Conservation (phyloP, 257 asterid genomes). For the Leonotis leonurus region DNA sequence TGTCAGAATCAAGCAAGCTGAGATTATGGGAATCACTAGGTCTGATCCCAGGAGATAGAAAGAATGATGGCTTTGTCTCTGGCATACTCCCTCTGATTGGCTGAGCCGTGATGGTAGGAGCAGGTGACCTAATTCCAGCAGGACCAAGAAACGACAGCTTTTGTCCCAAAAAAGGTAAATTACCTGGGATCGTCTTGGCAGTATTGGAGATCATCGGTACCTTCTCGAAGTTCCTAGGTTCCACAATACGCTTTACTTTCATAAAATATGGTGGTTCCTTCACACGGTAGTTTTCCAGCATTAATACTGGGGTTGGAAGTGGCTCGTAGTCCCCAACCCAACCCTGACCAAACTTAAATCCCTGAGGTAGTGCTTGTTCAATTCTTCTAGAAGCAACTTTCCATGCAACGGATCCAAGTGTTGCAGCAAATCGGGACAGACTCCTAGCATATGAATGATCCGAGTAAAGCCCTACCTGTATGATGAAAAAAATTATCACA, state of each 20-base stretch:
- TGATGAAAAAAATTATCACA: constrained; percentile 12
- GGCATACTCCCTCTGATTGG: constrained; percentile 34
- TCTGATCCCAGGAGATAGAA: constrained; percentile 37
- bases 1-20: constrained; percentile 37
- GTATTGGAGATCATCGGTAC: constrained; percentile 18
- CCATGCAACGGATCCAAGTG: constrained; percentile 93
- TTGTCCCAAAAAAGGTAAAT: constrained; percentile 28
- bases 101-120: constrained; percentile 27
- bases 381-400: constrained; percentile 75
- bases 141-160: constrained; percentile 41
- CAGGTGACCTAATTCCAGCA: constrained; percentile 33
- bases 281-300: constrained; percentile 50
- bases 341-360: constrained; percentile 76
- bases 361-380: constrained; percentile 85
- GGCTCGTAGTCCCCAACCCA: constrained; percentile 99
- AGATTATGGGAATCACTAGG: constrained; percentile 28
- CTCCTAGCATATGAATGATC: constrained; percentile 93
- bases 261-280: constrained; percentile 60
- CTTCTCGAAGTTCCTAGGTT: constrained; percentile 30
- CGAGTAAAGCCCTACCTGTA: constrained; percentile 83
- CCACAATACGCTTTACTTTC: constrained; percentile 28
- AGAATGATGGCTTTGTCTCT: constrained; percentile 41
- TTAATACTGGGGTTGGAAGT: constrained; percentile 68
- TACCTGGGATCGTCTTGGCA: constrained; percentile 24
- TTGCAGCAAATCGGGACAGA: constrained; percentile 84